These are phyloP conservation scores for Ceratobasidium sp. DNA, from an alignment of 1,284 basidiomycete genomes.

Conservation along the genomic window DNA sequence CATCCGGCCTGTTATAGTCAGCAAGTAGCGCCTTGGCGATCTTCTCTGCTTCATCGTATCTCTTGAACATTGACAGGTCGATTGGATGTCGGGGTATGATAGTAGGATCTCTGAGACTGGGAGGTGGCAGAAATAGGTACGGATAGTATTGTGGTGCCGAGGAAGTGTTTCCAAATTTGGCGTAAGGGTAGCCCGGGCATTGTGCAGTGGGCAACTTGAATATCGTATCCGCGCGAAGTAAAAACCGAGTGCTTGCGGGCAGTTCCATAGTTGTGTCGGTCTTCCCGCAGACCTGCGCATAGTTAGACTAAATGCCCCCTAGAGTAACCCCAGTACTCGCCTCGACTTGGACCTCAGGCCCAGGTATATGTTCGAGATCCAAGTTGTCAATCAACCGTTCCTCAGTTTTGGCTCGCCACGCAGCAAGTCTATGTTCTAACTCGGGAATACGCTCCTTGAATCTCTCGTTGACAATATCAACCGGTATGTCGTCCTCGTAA, in stretches of 20 bases:
- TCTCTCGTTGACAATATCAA: background rate
- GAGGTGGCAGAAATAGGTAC: background rate
- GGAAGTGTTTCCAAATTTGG: too few species aligned
- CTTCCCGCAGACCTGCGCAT: background rate
- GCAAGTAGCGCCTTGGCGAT: background rate
- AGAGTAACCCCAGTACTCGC: too few species aligned
- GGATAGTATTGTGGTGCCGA: background rate
- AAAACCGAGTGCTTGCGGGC: background rate
- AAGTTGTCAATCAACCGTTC: background rate
- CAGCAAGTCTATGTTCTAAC: background rate
- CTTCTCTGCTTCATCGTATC: background rate
- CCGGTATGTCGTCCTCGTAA: background rate
- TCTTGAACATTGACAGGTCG: too few species aligned
- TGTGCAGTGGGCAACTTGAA: background rate
- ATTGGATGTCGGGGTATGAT: too few species aligned
- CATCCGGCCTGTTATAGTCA: background rate
- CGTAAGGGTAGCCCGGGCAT: background rate
- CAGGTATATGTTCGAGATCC: background rate
- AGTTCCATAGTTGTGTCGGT: background rate
- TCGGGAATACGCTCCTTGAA: constrained; percentile 1
- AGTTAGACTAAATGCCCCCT: too few species aligned
- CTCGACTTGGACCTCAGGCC: too few species aligned
- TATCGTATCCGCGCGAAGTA: constrained; percentile 15
- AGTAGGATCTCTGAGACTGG: too few species aligned
- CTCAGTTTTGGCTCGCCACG: constrained; percentile 4